Base-by-base conservation (phyloP, 345 rosid genomes). In the Citrus maxima region DNA sequence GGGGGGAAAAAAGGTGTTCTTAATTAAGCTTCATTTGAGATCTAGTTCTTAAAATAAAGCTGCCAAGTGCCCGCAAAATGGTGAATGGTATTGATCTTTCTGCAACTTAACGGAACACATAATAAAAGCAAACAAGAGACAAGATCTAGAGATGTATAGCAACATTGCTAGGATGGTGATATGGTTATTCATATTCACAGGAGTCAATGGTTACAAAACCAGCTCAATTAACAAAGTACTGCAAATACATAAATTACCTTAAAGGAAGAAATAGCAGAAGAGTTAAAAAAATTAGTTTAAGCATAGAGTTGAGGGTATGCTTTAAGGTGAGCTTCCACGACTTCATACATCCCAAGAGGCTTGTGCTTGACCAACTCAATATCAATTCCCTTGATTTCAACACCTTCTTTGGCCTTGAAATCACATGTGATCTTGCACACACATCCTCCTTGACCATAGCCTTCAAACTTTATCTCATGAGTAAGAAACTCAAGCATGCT, bases 301-400 rank as follows among this genome's bases (percentile, higher is more conserved):
- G 83, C 61, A 68, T 84, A 86, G 72, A 85, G 87, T 35, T 62
- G 79, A 46, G 85, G 89, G 58, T 86, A 80, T 27, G 85, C 87
- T 85, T 84, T 64, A 28, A 86, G 88, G 40, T 84, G 84, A 35
- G 88, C 88, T 37, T 86, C 88, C 38, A 86, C 81, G 76, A 86
- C 87, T 71, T 86, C 85, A 71, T 82, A 86, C 86, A 84, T 86
- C 30, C 85, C 88, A 32, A 86, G 64, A 6, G 88, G 75, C 55
- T 80, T 78, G 78, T 86, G 84, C 64, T 81, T 86, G 1, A 82
- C 87, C 24, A 79, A 74, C 80, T 82, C 84, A 40, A 84, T 82
- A 27, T 86, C 88, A 46, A 80, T 78, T 74, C 75, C 80, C 67
- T 78, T 82, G 55, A 89, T 76, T 61, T 79, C 76, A 37, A 76